A percentile compares a stretch with the other conserved stretches of the same genome.
phyloP scores from a whole-genome alignment of 768 basidiomycete species.

The Infundibulicybe gibba region DNA sequence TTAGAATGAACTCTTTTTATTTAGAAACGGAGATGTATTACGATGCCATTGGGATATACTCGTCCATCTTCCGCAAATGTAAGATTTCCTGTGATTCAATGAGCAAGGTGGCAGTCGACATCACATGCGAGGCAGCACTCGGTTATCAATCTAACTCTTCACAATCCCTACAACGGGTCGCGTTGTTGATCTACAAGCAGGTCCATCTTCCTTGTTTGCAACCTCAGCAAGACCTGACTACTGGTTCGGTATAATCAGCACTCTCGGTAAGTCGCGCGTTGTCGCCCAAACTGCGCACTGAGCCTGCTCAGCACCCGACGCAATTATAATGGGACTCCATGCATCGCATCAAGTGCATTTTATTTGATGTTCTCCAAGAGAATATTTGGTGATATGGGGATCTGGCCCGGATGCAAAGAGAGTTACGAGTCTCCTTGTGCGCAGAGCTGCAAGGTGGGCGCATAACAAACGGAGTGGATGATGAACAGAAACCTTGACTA shows the following conservation, averaged over 20 bases:
- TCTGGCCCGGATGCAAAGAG: slow-evolving; percentile 27
- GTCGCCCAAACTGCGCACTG: slow-evolving; percentile 1
- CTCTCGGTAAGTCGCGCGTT: slow-evolving; percentile 9
- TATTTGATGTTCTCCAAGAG: slow-evolving; percentile 25
- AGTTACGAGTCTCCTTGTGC: slow-evolving; percentile 36
- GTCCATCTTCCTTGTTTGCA: slow-evolving; percentile 5
- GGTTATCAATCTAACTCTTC: slow-evolving; percentile 33
- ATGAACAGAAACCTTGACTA: too few species aligned
- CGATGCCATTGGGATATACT: slow-evolving; percentile 42
- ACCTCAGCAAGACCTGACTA: neutral
- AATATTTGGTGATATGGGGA: slow-evolving; percentile 19
- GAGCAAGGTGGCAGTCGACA: slow-evolving; percentile 37
- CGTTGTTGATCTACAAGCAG: slow-evolving; percentile 26
- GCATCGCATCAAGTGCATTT: slow-evolving; percentile 28
- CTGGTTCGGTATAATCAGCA: slow-evolving; percentile 9
- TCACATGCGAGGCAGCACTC: slow-evolving; percentile 38
- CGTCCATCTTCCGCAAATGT: too few species aligned
- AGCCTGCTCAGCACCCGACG: slow-evolving; percentile 3
- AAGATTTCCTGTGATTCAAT: slow-evolving; percentile 14
- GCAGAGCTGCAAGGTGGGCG: too few species aligned
- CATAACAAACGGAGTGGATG: too few species aligned
- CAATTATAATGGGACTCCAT: slow-evolving; percentile 21
- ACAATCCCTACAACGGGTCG: slow-evolving; percentile 31
- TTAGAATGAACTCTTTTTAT: neutral
- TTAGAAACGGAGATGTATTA: slow-evolving; percentile 46